Evolutionary conservation across 257 asterid species (phyloP).

Genomic region (Forsythia viridissima): DNA sequence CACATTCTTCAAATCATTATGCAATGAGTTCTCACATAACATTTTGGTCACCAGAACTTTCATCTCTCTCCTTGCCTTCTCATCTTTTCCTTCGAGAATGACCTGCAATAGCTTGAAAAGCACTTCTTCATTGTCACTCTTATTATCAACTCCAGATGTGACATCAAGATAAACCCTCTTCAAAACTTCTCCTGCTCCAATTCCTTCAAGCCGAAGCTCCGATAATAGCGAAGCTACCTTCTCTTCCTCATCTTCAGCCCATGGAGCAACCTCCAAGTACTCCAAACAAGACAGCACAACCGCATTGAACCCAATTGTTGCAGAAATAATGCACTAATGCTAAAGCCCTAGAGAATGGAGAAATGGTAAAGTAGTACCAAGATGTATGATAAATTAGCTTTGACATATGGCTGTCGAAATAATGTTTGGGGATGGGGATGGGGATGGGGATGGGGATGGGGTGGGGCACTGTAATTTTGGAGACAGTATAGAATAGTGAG

Average conservation of each 20-base stretch:
- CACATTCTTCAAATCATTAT: too few relatives aligned
- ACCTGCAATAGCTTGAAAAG: slow-evolving; percentile 79
- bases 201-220: slow-evolving; percentile 81
- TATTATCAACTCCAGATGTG: slow-evolving; percentile 40
- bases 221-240: slow-evolving; percentile 81
- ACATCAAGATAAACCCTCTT: slow-evolving; percentile 81
- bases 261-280: slow-evolving; percentile 95
- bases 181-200: slow-evolving; percentile 83
- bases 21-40: too few relatives aligned
- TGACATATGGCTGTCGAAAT: too few relatives aligned
- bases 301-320: slow-evolving; percentile 93
- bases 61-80: too few relatives aligned
- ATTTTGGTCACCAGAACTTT: too few relatives aligned
- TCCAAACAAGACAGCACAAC: slow-evolving; percentile 87
- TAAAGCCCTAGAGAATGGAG: background rate
- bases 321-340: slow-evolving; percentile 27
- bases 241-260: slow-evolving; percentile 96
- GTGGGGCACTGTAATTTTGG: too few relatives aligned
- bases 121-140: slow-evolving; percentile 63
- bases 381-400: background rate
- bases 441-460: too few relatives aligned
- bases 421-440: background rate
- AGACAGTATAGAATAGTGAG: too few relatives aligned
- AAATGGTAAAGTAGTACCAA: background rate
- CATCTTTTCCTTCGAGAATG: slow-evolving; percentile 58